phyloP scores from a whole-genome alignment of 176 grass and related monocot species.

The Oropetium thomaeum region DNA sequence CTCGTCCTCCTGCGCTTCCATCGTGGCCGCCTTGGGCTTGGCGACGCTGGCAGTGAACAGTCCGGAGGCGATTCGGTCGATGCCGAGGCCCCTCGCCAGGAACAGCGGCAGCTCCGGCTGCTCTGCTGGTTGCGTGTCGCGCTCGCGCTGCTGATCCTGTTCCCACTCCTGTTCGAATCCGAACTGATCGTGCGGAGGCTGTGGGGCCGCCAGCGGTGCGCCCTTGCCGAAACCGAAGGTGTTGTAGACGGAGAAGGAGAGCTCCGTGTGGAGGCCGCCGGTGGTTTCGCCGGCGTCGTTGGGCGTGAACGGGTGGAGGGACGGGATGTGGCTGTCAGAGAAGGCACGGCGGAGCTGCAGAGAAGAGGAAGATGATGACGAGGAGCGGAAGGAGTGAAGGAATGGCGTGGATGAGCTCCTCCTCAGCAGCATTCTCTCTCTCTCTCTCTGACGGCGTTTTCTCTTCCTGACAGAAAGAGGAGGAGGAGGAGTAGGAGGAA shows the following conservation, averaged over 20 bases:
- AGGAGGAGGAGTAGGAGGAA: too few species aligned
- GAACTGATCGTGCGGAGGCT: not conserved
- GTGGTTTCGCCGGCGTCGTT: not conserved
- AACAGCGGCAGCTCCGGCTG: conserved; percentile 64
- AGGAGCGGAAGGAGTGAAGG: conserved; percentile 23
- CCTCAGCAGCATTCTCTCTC: conserved; percentile 33
- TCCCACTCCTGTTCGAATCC: not conserved
- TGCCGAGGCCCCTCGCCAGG: conserved; percentile 83
- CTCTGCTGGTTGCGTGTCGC: too few species aligned
- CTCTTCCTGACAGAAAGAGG: not conserved
- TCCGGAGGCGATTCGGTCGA: conserved; percentile 75
- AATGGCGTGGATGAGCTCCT: conserved; percentile 65
- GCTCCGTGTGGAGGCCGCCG: conserved; percentile 46
- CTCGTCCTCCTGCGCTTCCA: conserved; percentile 19
- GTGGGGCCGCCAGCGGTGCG: conserved; percentile 1
- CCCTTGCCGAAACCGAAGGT: not conserved
- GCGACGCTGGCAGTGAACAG: conserved; percentile 39
- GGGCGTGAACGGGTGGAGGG: conserved; percentile 30
- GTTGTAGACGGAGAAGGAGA: conserved; percentile 69
- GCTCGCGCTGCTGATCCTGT: not conserved
- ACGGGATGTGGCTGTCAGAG: conserved; percentile 56
- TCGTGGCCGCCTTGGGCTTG: not conserved
- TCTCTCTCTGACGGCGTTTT: not conserved
- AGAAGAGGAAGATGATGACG: conserved; percentile 3
- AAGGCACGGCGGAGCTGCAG: conserved; percentile 49